These are phyloP conservation scores for Aotearoamyces nothofagi DNA, from an alignment of 2,329 filamentous ascomycete genomes.

Conservation along the genomic window DNA sequence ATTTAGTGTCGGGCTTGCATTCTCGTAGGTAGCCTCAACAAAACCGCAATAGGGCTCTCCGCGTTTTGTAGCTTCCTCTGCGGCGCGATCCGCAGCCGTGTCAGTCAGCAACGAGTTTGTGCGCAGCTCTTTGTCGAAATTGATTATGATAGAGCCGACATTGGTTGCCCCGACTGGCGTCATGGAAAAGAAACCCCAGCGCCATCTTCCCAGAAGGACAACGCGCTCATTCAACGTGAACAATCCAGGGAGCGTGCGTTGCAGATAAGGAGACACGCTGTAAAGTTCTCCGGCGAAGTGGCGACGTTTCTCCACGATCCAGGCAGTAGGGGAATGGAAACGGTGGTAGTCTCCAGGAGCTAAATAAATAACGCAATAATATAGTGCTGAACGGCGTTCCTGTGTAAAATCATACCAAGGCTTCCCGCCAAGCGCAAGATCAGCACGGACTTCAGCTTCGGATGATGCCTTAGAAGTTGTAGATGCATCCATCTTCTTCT, in stretches of 20 bases:
- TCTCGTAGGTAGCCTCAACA: slow-evolving; percentile 76
- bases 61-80: slow-evolving; percentile 57
- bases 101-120: slow-evolving; percentile 89
- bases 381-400: slow-evolving; percentile 56
- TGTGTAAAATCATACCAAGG: slow-evolving; percentile 55
- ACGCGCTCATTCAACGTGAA: slow-evolving; percentile 97
- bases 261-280: slow-evolving; percentile 87
- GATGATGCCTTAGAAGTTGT: slow-evolving; percentile 51
- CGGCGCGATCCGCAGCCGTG: slow-evolving; percentile 76
- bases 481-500: slow-evolving; percentile 55
- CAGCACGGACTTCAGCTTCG: slow-evolving; percentile 69
- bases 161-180: slow-evolving; percentile 95
- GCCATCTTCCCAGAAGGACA: slow-evolving; percentile 84
- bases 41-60: slow-evolving; percentile 85
- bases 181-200: slow-evolving; percentile 94
- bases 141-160: slow-evolving; percentile 90
- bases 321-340: slow-evolving; percentile 89
- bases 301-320: slow-evolving; percentile 88
- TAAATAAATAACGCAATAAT: slow-evolving; percentile 91
- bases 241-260: slow-evolving; percentile 79
- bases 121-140: slow-evolving; percentile 88
- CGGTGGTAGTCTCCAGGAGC: slow-evolving; percentile 97
- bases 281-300: slow-evolving; percentile 96
- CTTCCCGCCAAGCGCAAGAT: slow-evolving; percentile 58
- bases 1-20: slow-evolving; percentile 60